Base-by-base conservation (phyloP, 352 stramenopile genomes). In the Halophytophthora polymorphica region DNA sequence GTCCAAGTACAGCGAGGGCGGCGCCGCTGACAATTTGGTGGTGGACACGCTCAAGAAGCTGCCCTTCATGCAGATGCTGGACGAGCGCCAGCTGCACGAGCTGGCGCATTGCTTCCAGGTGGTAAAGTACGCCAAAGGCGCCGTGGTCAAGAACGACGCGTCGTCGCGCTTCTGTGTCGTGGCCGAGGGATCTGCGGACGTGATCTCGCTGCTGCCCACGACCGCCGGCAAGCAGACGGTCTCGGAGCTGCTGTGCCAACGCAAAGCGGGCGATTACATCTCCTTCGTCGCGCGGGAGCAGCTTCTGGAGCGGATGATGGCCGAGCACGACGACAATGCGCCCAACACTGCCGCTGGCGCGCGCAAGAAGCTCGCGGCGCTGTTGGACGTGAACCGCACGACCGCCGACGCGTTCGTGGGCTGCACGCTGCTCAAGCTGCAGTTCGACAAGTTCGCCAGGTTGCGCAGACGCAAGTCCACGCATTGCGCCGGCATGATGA, bases 11-110 rank as follows among this genome's bases (percentile, higher is more conserved):
- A 46, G 45, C 2, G 35, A 44, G 14, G 57, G 60, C 8, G 53
- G 21, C 5, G 11, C 40, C 10, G 11, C 43, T 35, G 41, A 58
- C 37, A 73, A 66, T 18, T 41, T 68, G 43, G 45, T 77, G 35
- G 45, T 69, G 14, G 60, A 75, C 23, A 71, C 67, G 42, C 64
- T 87, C 17, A 70, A 76, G 47, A 79, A 76, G 45, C 56, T 74
- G 33, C 73, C 75, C 21, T 87, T 86, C 54, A 82, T 85, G 61
- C 72, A 80, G 50, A 75, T 87, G 53, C 72, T 89, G 63, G 71
- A 86, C 59, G 64, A 69, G 2, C 68, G 66, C 25, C 60, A 71
- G 42, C 48, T 83, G 19, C 50, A 69, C 13, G 75, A 87, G 34
- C 58, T 89, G 21, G 72, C 73, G 4, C 43, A 54, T n/a, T 89